A percentile compares a stretch with the other conserved stretches of the same genome.
Conservation (phyloP, 73 alveolate species). For the Paramecium biaurelia region DNA sequence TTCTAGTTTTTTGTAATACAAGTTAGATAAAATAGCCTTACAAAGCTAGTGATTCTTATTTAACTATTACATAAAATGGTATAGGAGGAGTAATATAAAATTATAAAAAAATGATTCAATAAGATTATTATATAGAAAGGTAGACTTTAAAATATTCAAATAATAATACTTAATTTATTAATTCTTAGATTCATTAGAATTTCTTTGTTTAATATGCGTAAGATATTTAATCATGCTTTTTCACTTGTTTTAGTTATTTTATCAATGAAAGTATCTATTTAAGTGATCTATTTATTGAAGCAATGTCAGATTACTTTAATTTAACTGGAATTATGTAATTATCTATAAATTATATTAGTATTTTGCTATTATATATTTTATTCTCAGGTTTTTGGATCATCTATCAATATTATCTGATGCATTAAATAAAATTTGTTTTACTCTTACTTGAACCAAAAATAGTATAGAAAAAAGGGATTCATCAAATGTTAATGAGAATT, state of each 20-base stretch:
- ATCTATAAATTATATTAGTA: background rate
- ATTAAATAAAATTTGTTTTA: background rate
- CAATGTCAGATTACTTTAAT: background rate
- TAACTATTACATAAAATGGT: background rate
- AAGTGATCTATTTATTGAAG: background rate
- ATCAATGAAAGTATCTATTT: background rate
- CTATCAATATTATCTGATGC: background rate
- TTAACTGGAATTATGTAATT: background rate
- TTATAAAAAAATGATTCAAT: background rate
- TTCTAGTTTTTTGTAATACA: background rate
- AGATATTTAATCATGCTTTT: constrained; percentile 4
- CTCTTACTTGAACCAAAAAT: background rate
- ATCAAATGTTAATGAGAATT: background rate
- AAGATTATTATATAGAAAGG: background rate
- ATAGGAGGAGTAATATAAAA: background rate
- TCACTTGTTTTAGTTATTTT: constrained; percentile 3
- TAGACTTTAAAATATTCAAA: background rate
- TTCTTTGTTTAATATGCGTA: background rate
- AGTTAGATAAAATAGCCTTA: background rate
- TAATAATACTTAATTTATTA: background rate
- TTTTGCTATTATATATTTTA: background rate
- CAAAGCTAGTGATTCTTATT: background rate
- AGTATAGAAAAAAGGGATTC: background rate
- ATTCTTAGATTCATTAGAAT: background rate
- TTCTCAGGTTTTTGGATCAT: background rate